Evolutionary conservation across 2,329 filamentous ascomycete genomes (phyloP).

Genomic region (Pyrenophora tritici-repentis): DNA sequence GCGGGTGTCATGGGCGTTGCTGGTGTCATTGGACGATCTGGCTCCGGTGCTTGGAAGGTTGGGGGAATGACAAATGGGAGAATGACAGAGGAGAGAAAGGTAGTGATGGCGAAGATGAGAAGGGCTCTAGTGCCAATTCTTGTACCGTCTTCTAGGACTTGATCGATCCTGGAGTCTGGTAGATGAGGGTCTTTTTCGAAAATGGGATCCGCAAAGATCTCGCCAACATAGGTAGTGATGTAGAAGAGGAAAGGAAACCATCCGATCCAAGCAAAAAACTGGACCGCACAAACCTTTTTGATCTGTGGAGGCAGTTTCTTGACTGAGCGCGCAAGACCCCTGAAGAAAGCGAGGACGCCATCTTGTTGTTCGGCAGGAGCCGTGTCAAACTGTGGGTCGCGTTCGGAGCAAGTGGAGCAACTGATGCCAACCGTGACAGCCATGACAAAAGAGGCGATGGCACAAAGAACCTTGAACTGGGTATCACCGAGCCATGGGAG

Average conservation of each 20-base stretch:
- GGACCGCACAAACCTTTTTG: constrained; percentile 70
- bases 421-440: constrained; percentile 72
- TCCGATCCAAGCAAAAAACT: constrained; percentile 82
- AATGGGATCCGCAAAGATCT: constrained; percentile 86
- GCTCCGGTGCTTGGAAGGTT: constrained; percentile 64
- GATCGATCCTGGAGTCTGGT: constrained; percentile 74
- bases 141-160: constrained; percentile 82
- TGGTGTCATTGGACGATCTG: constrained; percentile 47
- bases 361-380: constrained; percentile 58
- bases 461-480: constrained; percentile 92
- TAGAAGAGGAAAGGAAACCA: constrained; percentile 98
- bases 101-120: constrained; percentile 84
- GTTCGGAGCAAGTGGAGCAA: constrained; percentile 71
- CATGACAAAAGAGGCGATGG: constrained; percentile 78
- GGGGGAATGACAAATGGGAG: constrained; percentile 85
- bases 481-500: constrained; percentile 82
- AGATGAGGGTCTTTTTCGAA: constrained; percentile 79
- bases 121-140: constrained; percentile 87
- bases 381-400: constrained; percentile 76
- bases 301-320: constrained; percentile 81
- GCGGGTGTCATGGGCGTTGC: constrained; percentile 45
- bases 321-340: constrained; percentile 75
- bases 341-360: constrained; percentile 79
- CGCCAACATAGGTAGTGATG: constrained; percentile 89
- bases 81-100: constrained; percentile 78